A percentile compares a stretch with the other conserved stretches of the same genome.
phyloP scores from a whole-genome alignment of 768 basidiomycete species.

The Tylopilus intermedius region DNA sequence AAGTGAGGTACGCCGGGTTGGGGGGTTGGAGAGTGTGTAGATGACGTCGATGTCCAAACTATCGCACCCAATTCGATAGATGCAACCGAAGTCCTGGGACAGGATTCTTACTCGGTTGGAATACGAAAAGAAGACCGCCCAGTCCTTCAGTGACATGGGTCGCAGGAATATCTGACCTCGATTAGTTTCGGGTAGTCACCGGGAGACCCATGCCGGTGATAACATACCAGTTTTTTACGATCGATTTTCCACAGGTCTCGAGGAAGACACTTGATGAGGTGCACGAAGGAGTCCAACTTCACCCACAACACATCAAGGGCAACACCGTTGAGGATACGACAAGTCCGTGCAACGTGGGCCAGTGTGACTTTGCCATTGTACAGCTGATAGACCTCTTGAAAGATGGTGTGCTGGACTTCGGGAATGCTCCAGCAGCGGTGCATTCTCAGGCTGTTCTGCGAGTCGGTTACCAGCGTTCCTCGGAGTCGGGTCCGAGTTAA shows the following conservation, averaged over 20 bases:
- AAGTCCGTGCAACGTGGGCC: slow-evolving; percentile 25
- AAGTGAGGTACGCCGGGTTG: slow-evolving; percentile 15
- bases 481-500: too few relatives aligned
- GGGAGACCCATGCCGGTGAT: neutral
- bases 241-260: slow-evolving; percentile 26
- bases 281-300: slow-evolving; percentile 16
- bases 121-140: slow-evolving; percentile 16
- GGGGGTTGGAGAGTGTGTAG: slow-evolving; percentile 24
- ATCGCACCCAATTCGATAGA: too few relatives aligned
- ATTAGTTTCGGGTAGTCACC: slow-evolving; percentile 4
- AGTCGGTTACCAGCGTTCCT: too few relatives aligned
- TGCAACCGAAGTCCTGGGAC: too few relatives aligned
- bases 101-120: slow-evolving; percentile 19
- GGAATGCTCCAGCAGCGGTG: too few relatives aligned
- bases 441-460: too few relatives aligned
- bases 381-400: too few relatives aligned
- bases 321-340: slow-evolving; percentile 16
- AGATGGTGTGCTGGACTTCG: slow-evolving; percentile 18
- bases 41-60: slow-evolving; percentile 6
- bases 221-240: slow-evolving; percentile 9
- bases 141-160: slow-evolving; percentile 25
- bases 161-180: slow-evolving; percentile 20
- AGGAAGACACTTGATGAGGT: slow-evolving; percentile 24
- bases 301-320: slow-evolving; percentile 27
- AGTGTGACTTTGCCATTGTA: slow-evolving; percentile 6